Evolutionary conservation across 73 alveolate genomes (phyloP).

Genomic region (Paramecium primaurelia): DNA sequence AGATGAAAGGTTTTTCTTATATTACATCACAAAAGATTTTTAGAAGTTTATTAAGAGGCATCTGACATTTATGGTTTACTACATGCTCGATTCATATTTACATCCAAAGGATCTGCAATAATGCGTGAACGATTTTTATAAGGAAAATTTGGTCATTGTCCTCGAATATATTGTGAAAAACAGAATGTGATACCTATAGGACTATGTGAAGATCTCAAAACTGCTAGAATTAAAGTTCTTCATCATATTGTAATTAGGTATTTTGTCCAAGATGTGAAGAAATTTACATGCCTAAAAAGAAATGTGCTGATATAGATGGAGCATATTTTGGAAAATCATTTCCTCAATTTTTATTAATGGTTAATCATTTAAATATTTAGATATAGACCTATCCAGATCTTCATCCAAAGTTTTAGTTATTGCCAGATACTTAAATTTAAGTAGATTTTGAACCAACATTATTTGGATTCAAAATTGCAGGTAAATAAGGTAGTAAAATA

Average conservation of each 20-base stretch:
- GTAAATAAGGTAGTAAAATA: constrained; percentile 19
- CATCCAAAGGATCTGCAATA: constrained; percentile 79
- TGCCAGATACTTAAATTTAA: constrained; percentile 13
- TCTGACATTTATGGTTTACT: constrained; percentile 89
- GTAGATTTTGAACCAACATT: constrained; percentile 37
- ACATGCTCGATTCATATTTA: constrained; percentile 82
- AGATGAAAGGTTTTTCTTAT: constrained; percentile 64
- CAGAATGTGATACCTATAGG: constrained; percentile 90
- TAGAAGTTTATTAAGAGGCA: constrained; percentile 84
- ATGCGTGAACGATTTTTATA: constrained; percentile 73
- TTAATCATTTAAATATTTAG: background rate
- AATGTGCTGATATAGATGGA: constrained; percentile 82
- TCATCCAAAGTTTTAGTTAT: background rate
- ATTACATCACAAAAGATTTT: constrained; percentile 61
- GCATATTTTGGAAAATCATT: constrained; percentile 76
- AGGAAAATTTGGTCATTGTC: constrained; percentile 87
- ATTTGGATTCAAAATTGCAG: constrained; percentile 46
- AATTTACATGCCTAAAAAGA: constrained; percentile 88
- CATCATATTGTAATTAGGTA: background rate
- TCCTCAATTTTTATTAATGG: constrained; percentile 60
- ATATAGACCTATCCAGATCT: constrained; percentile 24
- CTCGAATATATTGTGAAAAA: constrained; percentile 92
- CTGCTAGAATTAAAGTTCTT: constrained; percentile 82
- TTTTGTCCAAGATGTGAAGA: constrained; percentile 94
- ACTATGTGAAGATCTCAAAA: constrained; percentile 79